These are phyloP conservation scores for Neospora caninum DNA, from an alignment of 169 alveolate genomes.

Conservation along the genomic window DNA sequence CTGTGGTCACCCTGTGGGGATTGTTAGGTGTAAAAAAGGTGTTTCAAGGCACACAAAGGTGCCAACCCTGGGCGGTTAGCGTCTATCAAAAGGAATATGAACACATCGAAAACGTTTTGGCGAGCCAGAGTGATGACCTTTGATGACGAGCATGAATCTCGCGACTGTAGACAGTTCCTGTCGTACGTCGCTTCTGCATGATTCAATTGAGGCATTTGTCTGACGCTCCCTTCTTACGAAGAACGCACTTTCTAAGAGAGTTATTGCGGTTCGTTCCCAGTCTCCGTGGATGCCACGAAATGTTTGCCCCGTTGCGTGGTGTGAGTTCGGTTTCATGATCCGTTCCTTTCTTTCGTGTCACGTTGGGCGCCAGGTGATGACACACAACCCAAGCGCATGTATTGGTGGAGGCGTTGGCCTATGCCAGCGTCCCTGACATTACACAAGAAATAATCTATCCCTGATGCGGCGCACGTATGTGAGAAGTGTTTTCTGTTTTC, in stretches of 20 bases:
- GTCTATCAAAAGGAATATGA: too few species aligned
- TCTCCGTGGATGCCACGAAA: too few species aligned
- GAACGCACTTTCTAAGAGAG: too few species aligned
- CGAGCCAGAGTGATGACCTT: conserved; percentile 2
- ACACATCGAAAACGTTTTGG: too few species aligned
- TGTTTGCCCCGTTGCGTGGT: too few species aligned
- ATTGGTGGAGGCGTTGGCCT: background rate
- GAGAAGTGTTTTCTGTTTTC: background rate
- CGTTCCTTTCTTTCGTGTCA: background rate
- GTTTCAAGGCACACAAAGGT: too few species aligned
- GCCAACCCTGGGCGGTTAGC: too few species aligned
- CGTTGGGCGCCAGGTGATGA: conserved; percentile 9
- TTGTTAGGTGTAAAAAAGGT: too few species aligned
- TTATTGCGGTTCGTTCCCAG: too few species aligned
- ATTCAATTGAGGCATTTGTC: conserved; percentile 39
- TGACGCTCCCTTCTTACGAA: background rate
- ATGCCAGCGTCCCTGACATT: background rate
- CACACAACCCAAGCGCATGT: conserved; percentile 26
- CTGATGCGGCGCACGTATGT: background rate
- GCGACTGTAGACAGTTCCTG: conserved; percentile 30
- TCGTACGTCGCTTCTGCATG: background rate
- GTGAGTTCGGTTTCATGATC: too few species aligned
- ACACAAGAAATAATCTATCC: conserved; percentile 11
- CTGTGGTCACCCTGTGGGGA: too few species aligned
- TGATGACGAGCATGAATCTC: background rate